Evolutionary conservation across 2,329 filamentous ascomycete species (phyloP).

Genomic region (Penicillium sp.): DNA sequence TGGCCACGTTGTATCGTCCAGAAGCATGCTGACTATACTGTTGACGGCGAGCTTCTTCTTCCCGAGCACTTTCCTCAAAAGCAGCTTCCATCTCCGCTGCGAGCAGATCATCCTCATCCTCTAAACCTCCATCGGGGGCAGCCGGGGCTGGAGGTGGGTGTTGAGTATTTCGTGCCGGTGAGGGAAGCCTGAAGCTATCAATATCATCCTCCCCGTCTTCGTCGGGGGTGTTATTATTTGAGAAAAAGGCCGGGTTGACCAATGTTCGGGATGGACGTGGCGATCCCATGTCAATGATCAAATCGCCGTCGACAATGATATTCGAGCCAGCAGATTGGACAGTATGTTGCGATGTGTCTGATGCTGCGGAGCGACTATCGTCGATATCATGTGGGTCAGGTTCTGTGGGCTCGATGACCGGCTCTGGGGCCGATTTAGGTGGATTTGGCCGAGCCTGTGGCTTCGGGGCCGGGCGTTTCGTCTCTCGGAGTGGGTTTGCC

Average conservation of each 20-base stretch:
- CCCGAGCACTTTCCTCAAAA: slow-evolving; percentile 45
- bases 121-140: slow-evolving; percentile 31
- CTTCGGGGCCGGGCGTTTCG: slow-evolving; percentile 20
- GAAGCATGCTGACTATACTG: slow-evolving; percentile 29
- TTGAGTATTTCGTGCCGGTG: slow-evolving; percentile 32
- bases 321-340: slow-evolving; percentile 40
- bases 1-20: slow-evolving; percentile 35
- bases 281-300: slow-evolving; percentile 52
- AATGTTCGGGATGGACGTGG: slow-evolving; percentile 43
- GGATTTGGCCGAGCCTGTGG: slow-evolving; percentile 20
- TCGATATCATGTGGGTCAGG: slow-evolving; percentile 27
- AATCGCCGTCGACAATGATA: slow-evolving; percentile 47
- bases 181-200: slow-evolving; percentile 31
- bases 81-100: slow-evolving; percentile 60
- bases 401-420: slow-evolving; percentile 17
- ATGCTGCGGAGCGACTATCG: slow-evolving; percentile 29
- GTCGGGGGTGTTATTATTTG: slow-evolving; percentile 43
- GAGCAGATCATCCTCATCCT: slow-evolving; percentile 52
- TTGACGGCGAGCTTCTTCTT: slow-evolving; percentile 42
- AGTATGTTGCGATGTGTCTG: slow-evolving; percentile 35
- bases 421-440: slow-evolving; percentile 16
- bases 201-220: slow-evolving; percentile 22
- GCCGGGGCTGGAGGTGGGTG: slow-evolving; percentile 9
- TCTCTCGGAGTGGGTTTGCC: slow-evolving; percentile 36
- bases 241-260: slow-evolving; percentile 44